Conservation (phyloP, 2,329 filamentous ascomycete species). For the Botrytis elliptica region DNA sequence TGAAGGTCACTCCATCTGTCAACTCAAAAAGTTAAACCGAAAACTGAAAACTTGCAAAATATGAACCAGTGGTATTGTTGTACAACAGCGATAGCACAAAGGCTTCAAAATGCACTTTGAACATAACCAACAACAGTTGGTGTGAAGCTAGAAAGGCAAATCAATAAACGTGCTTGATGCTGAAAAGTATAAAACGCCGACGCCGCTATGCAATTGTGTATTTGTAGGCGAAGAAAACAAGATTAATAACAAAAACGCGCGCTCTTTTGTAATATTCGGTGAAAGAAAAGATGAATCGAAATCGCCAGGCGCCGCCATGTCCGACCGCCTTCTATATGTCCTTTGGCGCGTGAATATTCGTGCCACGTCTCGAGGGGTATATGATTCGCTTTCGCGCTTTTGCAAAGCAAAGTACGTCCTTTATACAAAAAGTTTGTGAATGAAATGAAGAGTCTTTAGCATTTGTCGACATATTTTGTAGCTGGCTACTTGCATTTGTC, state of each 20-base stretch:
- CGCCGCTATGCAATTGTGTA: constrained; percentile 24
- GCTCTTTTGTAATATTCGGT: constrained; percentile 18
- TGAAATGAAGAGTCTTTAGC: constrained; percentile 35
- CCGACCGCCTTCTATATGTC: constrained; percentile 23
- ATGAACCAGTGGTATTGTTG: constrained; percentile 19
- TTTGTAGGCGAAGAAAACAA: constrained; percentile 6
- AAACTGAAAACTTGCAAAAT: constrained; percentile 1
- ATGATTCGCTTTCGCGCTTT: constrained; percentile 21
- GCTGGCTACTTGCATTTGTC: too few species aligned
- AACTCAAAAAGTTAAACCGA: constrained; percentile 1
- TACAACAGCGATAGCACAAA: constrained; percentile 18
- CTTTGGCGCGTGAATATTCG: constrained; percentile 21
- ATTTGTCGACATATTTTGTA: constrained; percentile 47
- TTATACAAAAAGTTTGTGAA: constrained; percentile 28
- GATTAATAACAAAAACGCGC: constrained; percentile 18
- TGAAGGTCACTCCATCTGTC: background rate
- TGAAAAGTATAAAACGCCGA: constrained; percentile 20
- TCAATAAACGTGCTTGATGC: constrained; percentile 13
- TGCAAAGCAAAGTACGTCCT: constrained; percentile 23
- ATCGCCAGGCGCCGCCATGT: constrained; percentile 17
- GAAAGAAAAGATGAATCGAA: constrained; percentile 17
- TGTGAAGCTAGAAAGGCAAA: constrained; percentile 7
- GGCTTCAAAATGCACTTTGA: constrained; percentile 11
- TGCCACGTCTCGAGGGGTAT: constrained; percentile 21
- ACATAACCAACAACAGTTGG: background rate